These are phyloP conservation scores for Coffea eugenioides DNA, from an alignment of 257 asterid species.

Conservation along the genomic window DNA sequence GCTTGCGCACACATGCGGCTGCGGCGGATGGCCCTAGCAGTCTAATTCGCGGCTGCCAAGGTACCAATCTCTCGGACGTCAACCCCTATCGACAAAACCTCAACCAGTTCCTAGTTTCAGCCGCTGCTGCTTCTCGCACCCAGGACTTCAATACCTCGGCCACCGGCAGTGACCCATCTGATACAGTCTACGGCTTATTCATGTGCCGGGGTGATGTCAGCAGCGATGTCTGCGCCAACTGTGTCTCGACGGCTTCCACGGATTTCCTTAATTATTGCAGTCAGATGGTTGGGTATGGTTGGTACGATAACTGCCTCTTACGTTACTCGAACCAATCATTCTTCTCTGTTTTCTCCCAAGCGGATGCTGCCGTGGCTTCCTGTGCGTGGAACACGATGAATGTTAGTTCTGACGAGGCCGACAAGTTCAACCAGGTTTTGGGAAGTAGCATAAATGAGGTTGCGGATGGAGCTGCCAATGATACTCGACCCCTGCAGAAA, in stretches of 20 bases:
- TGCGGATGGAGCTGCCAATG: neutral
- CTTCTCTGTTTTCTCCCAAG: neutral
- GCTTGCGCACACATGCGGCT: too few relatives aligned
- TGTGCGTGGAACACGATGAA: neutral
- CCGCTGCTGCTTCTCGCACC: neutral
- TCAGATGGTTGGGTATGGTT: neutral
- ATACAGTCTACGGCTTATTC: constrained; percentile 6
- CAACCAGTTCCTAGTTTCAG: neutral
- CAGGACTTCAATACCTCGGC: constrained; percentile 12
- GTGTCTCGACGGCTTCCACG: neutral
- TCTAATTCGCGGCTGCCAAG: too few relatives aligned
- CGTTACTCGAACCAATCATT: constrained; percentile 10
- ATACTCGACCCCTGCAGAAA: neutral
- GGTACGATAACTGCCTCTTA: constrained; percentile 13
- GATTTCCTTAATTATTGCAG: neutral
- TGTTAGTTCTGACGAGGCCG: neutral
- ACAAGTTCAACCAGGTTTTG: neutral
- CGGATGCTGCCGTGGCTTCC: fast-evolving
- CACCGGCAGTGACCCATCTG: neutral
- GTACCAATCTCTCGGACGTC: too few relatives aligned
- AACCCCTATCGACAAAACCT: constrained; percentile 18
- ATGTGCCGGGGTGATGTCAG: constrained; percentile 26
- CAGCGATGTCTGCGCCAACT: neutral
- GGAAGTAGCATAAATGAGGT: neutral
- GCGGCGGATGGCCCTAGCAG: too few relatives aligned